These are phyloP conservation scores for Metschnikowia hibisci DNA, from an alignment of 805 yeast genomes.

Conservation along the genomic window DNA sequence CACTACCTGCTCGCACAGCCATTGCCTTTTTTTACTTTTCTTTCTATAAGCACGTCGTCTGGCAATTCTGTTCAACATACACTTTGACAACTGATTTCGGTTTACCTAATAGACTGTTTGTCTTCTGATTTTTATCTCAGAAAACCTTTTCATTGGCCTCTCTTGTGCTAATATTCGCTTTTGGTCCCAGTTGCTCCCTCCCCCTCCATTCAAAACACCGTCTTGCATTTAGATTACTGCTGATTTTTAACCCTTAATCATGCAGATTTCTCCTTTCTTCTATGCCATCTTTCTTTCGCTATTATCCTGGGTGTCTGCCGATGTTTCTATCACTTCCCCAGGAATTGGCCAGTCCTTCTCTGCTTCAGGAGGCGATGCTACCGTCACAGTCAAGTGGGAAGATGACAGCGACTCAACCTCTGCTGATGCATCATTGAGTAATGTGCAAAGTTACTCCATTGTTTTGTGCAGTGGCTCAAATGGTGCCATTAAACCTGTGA, in stretches of 20 bases:
- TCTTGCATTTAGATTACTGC: too few relatives aligned
- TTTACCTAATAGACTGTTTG: too few relatives aligned
- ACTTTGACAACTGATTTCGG: not conserved
- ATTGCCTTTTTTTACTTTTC: not conserved
- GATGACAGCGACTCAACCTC: constrained; percentile 54
- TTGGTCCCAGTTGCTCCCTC: too few relatives aligned
- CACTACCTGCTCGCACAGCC: constrained; percentile 3
- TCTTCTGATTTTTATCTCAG: too few relatives aligned
- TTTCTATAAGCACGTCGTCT: not conserved
- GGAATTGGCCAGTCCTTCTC: constrained; percentile 34
- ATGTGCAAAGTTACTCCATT: constrained; percentile 46
- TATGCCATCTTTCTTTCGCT: constrained; percentile 8
- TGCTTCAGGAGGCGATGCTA: constrained; percentile 36
- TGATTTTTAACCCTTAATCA: not conserved
- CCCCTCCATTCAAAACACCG: not conserved
- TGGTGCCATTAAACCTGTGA: constrained; percentile 40
- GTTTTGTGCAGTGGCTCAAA: constrained; percentile 68
- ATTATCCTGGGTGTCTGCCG: constrained; percentile 35
- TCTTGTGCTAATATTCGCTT: too few relatives aligned
- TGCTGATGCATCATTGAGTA: constrained; percentile 40
- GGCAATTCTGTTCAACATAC: not conserved
- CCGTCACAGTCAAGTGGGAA: constrained; percentile 34
- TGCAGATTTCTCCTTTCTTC: constrained; percentile 13
- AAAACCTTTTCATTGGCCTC: too few relatives aligned
- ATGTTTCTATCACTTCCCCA: constrained; percentile 45